Evolutionary conservation across 768 basidiomycete species (phyloP).

Genomic region (Serpula lacrymans): DNA sequence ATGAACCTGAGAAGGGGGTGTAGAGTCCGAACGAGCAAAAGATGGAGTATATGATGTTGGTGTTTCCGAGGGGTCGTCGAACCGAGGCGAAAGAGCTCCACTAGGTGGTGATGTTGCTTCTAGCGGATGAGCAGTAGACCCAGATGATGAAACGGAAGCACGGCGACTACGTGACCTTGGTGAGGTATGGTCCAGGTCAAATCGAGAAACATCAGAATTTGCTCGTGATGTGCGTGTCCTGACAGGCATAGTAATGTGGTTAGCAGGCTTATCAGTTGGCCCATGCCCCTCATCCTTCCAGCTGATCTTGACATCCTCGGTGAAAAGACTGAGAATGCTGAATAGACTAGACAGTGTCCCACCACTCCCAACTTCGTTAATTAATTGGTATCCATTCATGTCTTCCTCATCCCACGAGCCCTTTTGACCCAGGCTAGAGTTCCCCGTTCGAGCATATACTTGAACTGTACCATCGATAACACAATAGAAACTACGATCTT

Average conservation of each 20-base stretch:
- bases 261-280: conserved; percentile 24
- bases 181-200: conserved; percentile 39
- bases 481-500: conserved; percentile 96
- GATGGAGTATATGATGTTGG: conserved; percentile 18
- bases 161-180: conserved; percentile 38
- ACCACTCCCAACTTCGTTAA: conserved; percentile 95
- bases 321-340: conserved; percentile 95
- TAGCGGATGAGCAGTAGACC: conserved; percentile 62
- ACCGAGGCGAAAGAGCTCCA: conserved; percentile 8
- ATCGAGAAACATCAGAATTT: conserved; percentile 63
- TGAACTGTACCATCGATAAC: conserved; percentile 98
- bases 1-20: conserved; percentile 34
- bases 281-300: conserved; percentile 71
- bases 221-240: conserved; percentile 34
- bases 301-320: conserved; percentile 87
- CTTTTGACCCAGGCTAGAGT: conserved; percentile 42
- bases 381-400: conserved; percentile 92
- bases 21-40: conserved; percentile 22
- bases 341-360: conserved; percentile 95
- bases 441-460: conserved; percentile 76
- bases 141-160: conserved; percentile 60
- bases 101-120: conserved; percentile 24
- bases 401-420: conserved; percentile 79
- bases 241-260: conserved; percentile 16
- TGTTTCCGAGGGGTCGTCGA: conserved; percentile 3